phyloP scores from a whole-genome alignment of 2,329 filamentous ascomycete genomes.

The Phoma herbarum region DNA sequence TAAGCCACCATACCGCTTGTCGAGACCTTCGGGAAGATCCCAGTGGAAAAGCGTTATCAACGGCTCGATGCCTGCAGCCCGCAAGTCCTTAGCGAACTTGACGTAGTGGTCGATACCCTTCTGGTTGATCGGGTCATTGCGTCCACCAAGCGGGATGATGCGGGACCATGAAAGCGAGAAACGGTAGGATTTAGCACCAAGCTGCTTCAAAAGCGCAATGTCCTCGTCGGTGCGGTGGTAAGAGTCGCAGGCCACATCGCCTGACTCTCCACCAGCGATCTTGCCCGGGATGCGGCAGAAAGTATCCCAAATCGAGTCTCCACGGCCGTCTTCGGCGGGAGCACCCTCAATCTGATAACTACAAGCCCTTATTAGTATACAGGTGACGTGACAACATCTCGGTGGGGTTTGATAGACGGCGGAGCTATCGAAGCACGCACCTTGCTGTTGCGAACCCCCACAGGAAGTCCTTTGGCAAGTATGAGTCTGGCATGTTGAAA shows the following conservation, averaged over 20 bases:
- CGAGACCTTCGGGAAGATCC: slow-evolving; percentile 78
- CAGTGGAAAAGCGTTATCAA: slow-evolving; percentile 88
- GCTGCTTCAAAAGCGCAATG: slow-evolving; percentile 76
- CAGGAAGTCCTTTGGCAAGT: slow-evolving; percentile 51
- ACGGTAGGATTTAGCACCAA: slow-evolving; percentile 78
- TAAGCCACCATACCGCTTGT: slow-evolving; percentile 82
- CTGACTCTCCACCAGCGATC: slow-evolving; percentile 79
- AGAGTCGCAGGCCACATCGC: slow-evolving; percentile 83
- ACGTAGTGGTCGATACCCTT: slow-evolving; percentile 80
- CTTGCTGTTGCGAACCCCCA: slow-evolving; percentile 56
- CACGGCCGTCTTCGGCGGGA: slow-evolving; percentile 76
- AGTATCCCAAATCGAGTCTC: slow-evolving; percentile 88
- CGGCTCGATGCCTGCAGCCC: slow-evolving; percentile 78
- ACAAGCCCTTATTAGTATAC: slow-evolving; percentile 36
- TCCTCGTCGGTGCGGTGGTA: slow-evolving; percentile 83
- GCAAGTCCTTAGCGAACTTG: slow-evolving; percentile 79
- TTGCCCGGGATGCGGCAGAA: slow-evolving; percentile 84
- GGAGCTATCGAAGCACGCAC: slow-evolving; percentile 40
- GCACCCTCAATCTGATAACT: slow-evolving; percentile 91
- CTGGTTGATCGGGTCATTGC: slow-evolving; percentile 82
- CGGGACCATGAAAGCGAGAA: slow-evolving; percentile 87
- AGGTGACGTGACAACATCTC: slow-evolving; percentile 20
- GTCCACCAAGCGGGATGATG: slow-evolving; percentile 85
- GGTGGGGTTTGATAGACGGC: slow-evolving; percentile 35
- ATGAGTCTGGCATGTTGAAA: slow-evolving; percentile 47